These are phyloP conservation scores for Magnusiomyces fungicola DNA, from an alignment of 1,139 yeast genomes.

Conservation along the genomic window DNA sequence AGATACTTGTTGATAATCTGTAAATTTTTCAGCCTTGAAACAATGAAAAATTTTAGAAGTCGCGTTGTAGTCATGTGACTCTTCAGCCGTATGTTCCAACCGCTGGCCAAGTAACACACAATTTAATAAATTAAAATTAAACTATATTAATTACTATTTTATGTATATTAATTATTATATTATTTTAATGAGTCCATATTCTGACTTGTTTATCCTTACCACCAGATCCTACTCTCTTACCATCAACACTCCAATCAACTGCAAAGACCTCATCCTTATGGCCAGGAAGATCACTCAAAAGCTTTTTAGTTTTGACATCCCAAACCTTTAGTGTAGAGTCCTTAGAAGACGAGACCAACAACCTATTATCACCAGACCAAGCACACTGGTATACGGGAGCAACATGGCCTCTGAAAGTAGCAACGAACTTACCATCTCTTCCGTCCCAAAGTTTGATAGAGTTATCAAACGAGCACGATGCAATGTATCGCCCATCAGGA, in stretches of 20 bases:
- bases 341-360: constrained; percentile 87
- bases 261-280: constrained; percentile 94
- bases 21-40: too few species aligned
- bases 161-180: background rate
- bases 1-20: too few species aligned
- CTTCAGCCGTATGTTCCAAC: too few species aligned
- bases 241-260: constrained; percentile 98
- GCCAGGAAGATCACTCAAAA: constrained; percentile 88
- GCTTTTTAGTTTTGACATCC: constrained; percentile 83
- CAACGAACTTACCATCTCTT: constrained; percentile 76
- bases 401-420: constrained; percentile 93
- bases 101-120: too few species aligned
- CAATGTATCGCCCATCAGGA: constrained; percentile 89
- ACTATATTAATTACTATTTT: too few species aligned
- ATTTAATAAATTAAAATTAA: too few species aligned
- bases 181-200: constrained; percentile 72
- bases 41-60: too few species aligned
- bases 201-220: constrained; percentile 94
- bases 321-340: constrained; percentile 96
- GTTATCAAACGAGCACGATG: constrained; percentile 92
- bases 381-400: constrained; percentile 98
- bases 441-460: constrained; percentile 97
- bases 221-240: constrained; percentile 86
- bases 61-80: too few species aligned
- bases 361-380: constrained; percentile 93